Conservation (phyloP, 371 early-diverging fungal genomes). For the Conidiobolus incongruus region DNA sequence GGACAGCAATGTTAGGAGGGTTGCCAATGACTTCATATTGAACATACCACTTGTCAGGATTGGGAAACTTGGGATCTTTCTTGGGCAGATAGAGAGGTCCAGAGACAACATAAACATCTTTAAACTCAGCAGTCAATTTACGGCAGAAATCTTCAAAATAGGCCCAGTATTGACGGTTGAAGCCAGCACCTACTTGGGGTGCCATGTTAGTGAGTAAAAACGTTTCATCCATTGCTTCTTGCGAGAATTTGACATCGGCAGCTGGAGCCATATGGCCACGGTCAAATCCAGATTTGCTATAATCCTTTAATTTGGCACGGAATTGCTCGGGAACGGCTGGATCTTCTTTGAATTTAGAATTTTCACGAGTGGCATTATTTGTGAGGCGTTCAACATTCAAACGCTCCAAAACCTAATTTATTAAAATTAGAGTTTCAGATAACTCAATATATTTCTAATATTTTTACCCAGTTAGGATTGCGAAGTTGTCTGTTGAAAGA, state of each 20-base stretch:
- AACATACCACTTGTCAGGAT: too few species aligned
- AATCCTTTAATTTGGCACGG: constrained; percentile 42
- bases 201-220: too few species aligned
- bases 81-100: constrained; percentile 62
- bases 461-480: constrained; percentile 70
- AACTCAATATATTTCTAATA: too few species aligned
- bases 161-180: too few species aligned
- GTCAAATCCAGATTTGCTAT: constrained; percentile 46
- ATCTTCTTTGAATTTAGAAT: constrained; percentile 51
- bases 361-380: constrained; percentile 27
- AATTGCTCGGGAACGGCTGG: constrained; percentile 29
- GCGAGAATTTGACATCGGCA: constrained; percentile 43
- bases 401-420: too few species aligned
- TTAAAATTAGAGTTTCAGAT: too few species aligned
- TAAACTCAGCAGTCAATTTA: too few species aligned
- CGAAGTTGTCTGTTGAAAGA: constrained; percentile 52
- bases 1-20: too few species aligned
- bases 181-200: too few species aligned
- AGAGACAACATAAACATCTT: constrained; percentile 62
- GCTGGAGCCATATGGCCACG: constrained; percentile 72
- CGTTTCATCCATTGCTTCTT: too few species aligned
- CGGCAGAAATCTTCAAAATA: too few species aligned
- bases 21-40: too few species aligned
- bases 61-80: constrained; percentile 37
- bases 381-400: constrained; percentile 65